Evolutionary conservation across 2,329 filamentous ascomycete genomes (phyloP), one percentile per base, ranked within the genome.

Genomic region (Neopestalotiopsis sp.): DNA sequence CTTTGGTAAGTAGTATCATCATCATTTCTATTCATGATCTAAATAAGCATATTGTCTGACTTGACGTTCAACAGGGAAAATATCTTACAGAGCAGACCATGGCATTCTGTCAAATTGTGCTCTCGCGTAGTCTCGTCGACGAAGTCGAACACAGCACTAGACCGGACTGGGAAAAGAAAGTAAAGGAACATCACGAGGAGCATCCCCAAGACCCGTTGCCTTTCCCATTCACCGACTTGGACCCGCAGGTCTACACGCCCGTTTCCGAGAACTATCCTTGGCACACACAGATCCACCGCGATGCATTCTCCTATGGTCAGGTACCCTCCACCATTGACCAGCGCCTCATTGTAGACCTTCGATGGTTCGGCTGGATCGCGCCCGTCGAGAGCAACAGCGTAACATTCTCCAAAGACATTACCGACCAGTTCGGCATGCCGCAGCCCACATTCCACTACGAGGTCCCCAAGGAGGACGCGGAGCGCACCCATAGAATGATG

Each of bases 221-320:
- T 13, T 70, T 71, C 66, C 70, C 70, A 14, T 71, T 70, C 65
- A 45, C 63, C 57, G 71, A 74, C 49, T 61, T 69, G 6, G 72
- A 71, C 9, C 70, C 72, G 2, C 69, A 74, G 6, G 40, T 71
- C 42, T 71, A 72, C 45, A 67, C 65, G 10, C 70, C 70, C 2
- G 70, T 71, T 30, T 71, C 71, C 4, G 61, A 73, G 2, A 65
- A 70, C 14, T 67, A 64, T 32, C 72, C 73, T 17, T 76, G 74
- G 74, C 73, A 75, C 64, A 75, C 72, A 1, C 72, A 75, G 70
- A 76, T 77, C 49, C 71, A 76, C 20, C 74, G 75, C 4, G 74
- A 77, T 30, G 73, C 73, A 3, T 75, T 75, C 49, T 69, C 71
- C n/a, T 76, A 76, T 60, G 71, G 71, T 28, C 68, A 73, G 38